Evolutionary conservation across 345 rosid genomes (phyloP), one percentile per base, ranked within the genome.

Genomic region (Mallotus nudiflorus): DNA sequence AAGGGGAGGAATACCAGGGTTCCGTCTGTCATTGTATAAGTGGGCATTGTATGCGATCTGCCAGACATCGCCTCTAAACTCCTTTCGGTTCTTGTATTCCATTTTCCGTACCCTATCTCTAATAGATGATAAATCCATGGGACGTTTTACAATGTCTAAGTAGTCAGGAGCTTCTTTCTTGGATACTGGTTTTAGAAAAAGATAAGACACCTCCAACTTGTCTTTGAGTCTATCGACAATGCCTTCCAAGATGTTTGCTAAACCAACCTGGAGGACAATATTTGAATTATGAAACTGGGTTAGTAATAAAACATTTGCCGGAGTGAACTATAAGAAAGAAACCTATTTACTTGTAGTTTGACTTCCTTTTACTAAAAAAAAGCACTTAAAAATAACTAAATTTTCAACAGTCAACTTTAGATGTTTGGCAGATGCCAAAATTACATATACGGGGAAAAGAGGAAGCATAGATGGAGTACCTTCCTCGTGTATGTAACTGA

Each of bases 151-250:
- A 40, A 85, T 50, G 37, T 89, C 74, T 35, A 77, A 81, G 81
- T 92, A 95, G 78, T 95, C 99, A 0, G 98, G 96, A 65, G 99
- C 98, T 63, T 92, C 98, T 78, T 95, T 95, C 86, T 78, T 90
- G 2, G 94, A 42, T 3, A 92, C 99, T 1, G 99, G 97, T 77
- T 89, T 92, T 65, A 92, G 69, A 83, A 95, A 95, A 66, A 95
- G 94, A 71, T 82, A 89, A 1, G 99, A 92, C 28, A 95, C 84
- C 61, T 85, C 93, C 28, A 75, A 77, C 64, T 81, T 83, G 31
- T 65, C 82, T 70, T 78, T 82, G 16, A 95, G 91, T 9, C 89
- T 72, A 49, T 92, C 97, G 37, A 89, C 94, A 60, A 95, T 86
- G 57, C 57, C 64, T 75, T 92, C 97, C 83, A 95, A 82, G 80